Percentiles rank a stretch among this genome's conserved stretches.
Conservation (phyloP, 805 yeast genomes). For the Wickerhamomyces strasburgensis region DNA sequence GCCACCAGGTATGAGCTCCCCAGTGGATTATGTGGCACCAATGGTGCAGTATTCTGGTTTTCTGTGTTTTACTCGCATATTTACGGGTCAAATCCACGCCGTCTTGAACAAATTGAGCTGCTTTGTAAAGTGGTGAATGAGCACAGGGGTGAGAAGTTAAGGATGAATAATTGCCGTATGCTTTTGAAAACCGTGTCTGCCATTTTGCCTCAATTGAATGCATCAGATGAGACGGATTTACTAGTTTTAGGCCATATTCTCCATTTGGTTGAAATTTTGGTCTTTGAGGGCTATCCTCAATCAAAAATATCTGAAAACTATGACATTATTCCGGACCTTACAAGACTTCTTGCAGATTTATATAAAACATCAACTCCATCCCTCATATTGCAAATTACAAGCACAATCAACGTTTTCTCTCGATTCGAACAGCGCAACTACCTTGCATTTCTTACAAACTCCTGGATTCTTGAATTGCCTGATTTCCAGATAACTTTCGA, state of each 20-base stretch:
- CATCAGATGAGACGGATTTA: too few species aligned
- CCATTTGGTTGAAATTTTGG: too few species aligned
- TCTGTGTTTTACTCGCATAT: slow-evolving; percentile 27
- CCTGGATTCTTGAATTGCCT: slow-evolving; percentile 6
- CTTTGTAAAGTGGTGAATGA: slow-evolving; percentile 6
- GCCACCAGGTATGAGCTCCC: background rate
- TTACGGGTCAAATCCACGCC: slow-evolving; percentile 10
- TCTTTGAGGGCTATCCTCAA: too few species aligned
- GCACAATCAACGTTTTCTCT: slow-evolving; percentile 10
- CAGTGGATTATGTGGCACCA: too few species aligned
- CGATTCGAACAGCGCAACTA: slow-evolving; percentile 2
- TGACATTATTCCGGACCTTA: slow-evolving; percentile 5
- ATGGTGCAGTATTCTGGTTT: slow-evolving; percentile 22
- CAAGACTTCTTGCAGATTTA: background rate
- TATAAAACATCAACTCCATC: slow-evolving; percentile 6
- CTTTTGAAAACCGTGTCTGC: too few species aligned
- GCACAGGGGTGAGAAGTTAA: too few species aligned
- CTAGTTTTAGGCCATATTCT: too few species aligned
- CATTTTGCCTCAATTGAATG: too few species aligned
- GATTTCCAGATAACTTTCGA: slow-evolving; percentile 5
- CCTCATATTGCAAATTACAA: slow-evolving; percentile 3
- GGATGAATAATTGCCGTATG: too few species aligned
- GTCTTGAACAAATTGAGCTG: slow-evolving; percentile 6
- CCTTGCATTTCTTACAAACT: slow-evolving; percentile 6
- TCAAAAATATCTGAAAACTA: too few species aligned